Percentiles rank a stretch among this genome's conserved stretches.
Evolutionary conservation across 1,284 basidiomycete genomes (phyloP).

Genomic region (Sutorius eximius): DNA sequence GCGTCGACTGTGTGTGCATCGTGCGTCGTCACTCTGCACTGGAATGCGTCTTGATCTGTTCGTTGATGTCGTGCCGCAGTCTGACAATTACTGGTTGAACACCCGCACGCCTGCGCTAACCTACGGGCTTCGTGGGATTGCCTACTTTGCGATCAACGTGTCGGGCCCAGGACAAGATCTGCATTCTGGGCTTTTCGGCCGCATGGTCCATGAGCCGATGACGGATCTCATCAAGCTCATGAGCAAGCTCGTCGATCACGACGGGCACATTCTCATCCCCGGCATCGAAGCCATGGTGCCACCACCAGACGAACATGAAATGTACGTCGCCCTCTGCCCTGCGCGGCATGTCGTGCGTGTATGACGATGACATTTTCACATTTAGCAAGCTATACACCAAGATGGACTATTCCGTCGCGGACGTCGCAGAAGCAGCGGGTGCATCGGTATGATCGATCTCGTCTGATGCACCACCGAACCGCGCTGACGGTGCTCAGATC

Average conservation of each 20-base stretch:
- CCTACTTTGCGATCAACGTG: conserved; percentile 86
- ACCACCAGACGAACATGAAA: conserved; percentile 76
- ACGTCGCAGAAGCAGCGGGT: conserved; percentile 83
- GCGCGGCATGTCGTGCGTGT: background rate
- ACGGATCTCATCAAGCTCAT: conserved; percentile 77
- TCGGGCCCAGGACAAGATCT: conserved; percentile 87
- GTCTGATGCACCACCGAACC: background rate
- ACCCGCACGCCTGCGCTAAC: conserved; percentile 74
- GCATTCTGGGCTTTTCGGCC: conserved; percentile 90
- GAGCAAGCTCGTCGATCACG: conserved; percentile 83
- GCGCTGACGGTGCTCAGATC: conserved; percentile 20
- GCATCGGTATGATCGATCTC: conserved; percentile 38
- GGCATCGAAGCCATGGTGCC: conserved; percentile 90
- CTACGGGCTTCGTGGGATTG: conserved; percentile 83
- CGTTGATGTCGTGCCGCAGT: conserved; percentile 47
- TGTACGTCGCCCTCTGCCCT: conserved; percentile 37
- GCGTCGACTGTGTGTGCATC: conserved; percentile 95
- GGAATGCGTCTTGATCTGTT: too few species aligned
- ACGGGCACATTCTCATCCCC: conserved; percentile 87
- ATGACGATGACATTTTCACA: background rate
- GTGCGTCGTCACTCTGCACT: conserved; percentile 44
- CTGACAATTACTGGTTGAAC: conserved; percentile 88
- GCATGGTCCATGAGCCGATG: conserved; percentile 89
- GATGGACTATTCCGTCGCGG: conserved; percentile 73
- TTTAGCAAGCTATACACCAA: conserved; percentile 63